These are phyloP conservation scores for Cystobasidium slooffiae DNA, from an alignment of 1,284 basidiomycete genomes.

Conservation along the genomic window DNA sequence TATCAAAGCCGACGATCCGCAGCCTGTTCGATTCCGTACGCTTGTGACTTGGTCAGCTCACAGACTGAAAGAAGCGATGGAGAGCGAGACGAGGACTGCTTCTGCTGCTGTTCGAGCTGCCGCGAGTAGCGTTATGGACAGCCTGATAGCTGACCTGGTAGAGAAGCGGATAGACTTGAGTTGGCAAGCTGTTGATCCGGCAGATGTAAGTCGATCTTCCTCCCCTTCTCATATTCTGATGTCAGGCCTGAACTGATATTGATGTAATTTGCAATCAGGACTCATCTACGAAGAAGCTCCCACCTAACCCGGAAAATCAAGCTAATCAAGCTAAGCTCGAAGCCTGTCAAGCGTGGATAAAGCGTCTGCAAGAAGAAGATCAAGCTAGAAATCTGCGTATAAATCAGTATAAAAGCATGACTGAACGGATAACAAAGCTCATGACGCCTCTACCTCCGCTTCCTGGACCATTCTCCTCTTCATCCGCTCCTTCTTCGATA, in stretches of 20 bases:
- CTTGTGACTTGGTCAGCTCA: conserved; percentile 41
- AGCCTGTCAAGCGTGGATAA: conserved; percentile 34
- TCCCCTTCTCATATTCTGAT: background rate
- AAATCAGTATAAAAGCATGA: conserved; percentile 38
- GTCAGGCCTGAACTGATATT: background rate
- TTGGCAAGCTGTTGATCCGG: conserved; percentile 20
- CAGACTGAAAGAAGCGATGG: conserved; percentile 32
- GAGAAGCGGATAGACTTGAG: conserved; percentile 33
- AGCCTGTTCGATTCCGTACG: conserved; percentile 37
- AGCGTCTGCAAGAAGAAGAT: conserved; percentile 29
- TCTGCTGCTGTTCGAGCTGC: conserved; percentile 20
- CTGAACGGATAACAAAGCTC: conserved; percentile 32
- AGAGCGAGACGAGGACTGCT: background rate
- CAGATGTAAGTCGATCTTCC: conserved; percentile 2
- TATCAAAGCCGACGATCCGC: conserved; percentile 36
- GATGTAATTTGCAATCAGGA: background rate
- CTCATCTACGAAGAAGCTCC: conserved; percentile 1
- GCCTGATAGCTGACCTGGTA: conserved; percentile 30
- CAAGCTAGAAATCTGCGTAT: conserved; percentile 36
- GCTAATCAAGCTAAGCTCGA: conserved; percentile 39
- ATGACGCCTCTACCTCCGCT: conserved; percentile 16
- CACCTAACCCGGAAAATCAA: conserved; percentile 34
- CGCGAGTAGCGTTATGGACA: conserved; percentile 17
- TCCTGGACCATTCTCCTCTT: background rate
- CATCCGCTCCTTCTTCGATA: background rate